A percentile compares a stretch with the other conserved stretches of the same genome.
Conservation (phyloP, 768 basidiomycete genomes). For the Leccinum variicolor region DNA sequence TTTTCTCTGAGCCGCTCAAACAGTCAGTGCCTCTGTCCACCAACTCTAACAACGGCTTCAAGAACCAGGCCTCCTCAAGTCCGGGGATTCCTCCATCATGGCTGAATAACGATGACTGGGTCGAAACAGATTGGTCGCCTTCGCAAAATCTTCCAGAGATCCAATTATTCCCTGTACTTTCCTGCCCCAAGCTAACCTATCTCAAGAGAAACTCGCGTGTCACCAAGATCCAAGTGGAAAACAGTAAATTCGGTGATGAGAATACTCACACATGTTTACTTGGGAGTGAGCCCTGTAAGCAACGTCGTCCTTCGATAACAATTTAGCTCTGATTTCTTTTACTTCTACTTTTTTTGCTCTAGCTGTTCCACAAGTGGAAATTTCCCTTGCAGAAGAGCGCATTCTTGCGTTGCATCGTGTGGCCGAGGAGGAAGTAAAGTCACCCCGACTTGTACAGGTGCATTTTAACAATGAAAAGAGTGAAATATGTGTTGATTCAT, state of each 20-base stretch:
- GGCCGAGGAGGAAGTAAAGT: slow-evolving; percentile 11
- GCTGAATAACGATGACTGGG: slow-evolving; percentile 79
- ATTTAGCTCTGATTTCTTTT: background rate
- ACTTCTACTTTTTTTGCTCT: background rate
- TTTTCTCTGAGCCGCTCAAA: slow-evolving; percentile 72
- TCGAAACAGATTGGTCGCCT: slow-evolving; percentile 66
- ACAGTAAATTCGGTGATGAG: slow-evolving; percentile 85
- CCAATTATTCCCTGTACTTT: slow-evolving; percentile 67
- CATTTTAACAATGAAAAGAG: background rate
- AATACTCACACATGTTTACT: slow-evolving; percentile 78
- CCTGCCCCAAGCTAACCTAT: slow-evolving; percentile 81
- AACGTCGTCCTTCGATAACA: background rate
- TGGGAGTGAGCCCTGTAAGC: slow-evolving; percentile 65
- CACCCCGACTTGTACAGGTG: slow-evolving; percentile 15
- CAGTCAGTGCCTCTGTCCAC: slow-evolving; percentile 48
- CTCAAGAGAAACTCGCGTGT: slow-evolving; percentile 57
- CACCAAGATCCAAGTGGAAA: slow-evolving; percentile 39
- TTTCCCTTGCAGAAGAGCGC: slow-evolving; percentile 53
- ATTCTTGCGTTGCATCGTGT: slow-evolving; percentile 43
- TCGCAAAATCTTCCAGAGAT: slow-evolving; percentile 53
- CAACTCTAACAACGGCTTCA: slow-evolving; percentile 44
- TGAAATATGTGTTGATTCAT: slow-evolving; percentile 1
- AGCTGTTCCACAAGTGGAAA: slow-evolving; percentile 68
- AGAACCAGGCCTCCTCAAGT: slow-evolving; percentile 23
- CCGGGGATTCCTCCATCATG: slow-evolving; percentile 52